A percentile compares a stretch with the other conserved stretches of the same genome.
Evolutionary conservation across 1,284 basidiomycete species (phyloP).

Genomic region (Waitea zeae): DNA sequence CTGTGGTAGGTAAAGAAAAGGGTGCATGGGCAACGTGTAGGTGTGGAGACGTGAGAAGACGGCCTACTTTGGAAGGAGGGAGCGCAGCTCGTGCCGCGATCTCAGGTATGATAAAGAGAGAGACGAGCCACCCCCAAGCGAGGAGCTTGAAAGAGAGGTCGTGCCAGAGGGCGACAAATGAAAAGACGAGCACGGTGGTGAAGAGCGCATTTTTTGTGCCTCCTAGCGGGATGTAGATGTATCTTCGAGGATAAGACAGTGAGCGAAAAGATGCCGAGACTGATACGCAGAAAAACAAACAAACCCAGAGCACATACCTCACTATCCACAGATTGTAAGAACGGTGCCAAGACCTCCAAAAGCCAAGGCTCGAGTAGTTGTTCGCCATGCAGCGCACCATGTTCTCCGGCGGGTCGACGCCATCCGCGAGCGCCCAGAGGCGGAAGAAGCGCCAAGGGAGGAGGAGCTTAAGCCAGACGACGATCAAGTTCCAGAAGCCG

Average conservation of each 20-base stretch:
- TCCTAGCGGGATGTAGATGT: constrained; percentile 91
- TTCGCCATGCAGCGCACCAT: constrained; percentile 99
- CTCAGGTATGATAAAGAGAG: constrained; percentile 84
- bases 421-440: constrained; percentile 82
- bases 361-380: constrained; percentile 87
- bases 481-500: constrained; percentile 93
- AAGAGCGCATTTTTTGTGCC: constrained; percentile 50
- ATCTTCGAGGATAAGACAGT: constrained; percentile 26
- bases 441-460: constrained; percentile 98
- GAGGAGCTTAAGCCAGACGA: constrained; percentile 96
- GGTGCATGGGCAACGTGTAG: background rate
- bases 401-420: constrained; percentile 92
- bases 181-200: constrained; percentile 75
- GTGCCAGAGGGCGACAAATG: constrained; percentile 99
- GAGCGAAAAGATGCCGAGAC: constrained; percentile 1
- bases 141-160: constrained; percentile 81
- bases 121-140: constrained; percentile 95
- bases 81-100: constrained; percentile 44
- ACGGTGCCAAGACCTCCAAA: constrained; percentile 95
- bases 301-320: constrained; percentile 44
- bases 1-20: constrained; percentile 28
- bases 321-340: constrained; percentile 96
- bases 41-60: constrained; percentile 1
- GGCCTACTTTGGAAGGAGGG: constrained; percentile 46
- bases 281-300: too few species aligned